Evolutionary conservation across 2,329 filamentous ascomycete species (phyloP).

Genomic region (Aureobasidium sp.): DNA sequence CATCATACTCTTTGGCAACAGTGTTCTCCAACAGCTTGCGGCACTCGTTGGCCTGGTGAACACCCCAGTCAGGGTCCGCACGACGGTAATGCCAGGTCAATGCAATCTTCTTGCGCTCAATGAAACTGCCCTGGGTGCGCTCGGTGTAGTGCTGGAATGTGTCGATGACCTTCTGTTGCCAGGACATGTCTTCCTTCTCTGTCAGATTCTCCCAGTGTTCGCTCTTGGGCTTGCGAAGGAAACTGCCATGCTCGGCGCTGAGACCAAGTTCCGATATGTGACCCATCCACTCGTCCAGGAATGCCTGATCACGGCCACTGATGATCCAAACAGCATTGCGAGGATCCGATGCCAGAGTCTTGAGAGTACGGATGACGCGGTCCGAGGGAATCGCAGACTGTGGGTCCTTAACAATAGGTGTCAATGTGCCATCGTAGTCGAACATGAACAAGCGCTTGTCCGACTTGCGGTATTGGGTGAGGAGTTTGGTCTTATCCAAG

Average conservation of each 20-base stretch:
- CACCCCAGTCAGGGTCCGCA: constrained; percentile 76
- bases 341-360: constrained; percentile 68
- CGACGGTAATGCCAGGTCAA: constrained; percentile 96
- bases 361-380: constrained; percentile 69
- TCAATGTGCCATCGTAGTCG: constrained; percentile 95
- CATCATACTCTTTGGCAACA: constrained; percentile 71
- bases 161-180: constrained; percentile 77
- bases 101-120: constrained; percentile 89
- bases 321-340: constrained; percentile 97
- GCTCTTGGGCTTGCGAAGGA: constrained; percentile 71
- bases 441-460: constrained; percentile 89
- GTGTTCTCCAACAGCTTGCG: constrained; percentile 71
- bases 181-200: constrained; percentile 79
- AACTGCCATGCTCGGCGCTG: constrained; percentile 93
- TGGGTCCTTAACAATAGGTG: constrained; percentile 88
- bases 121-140: constrained; percentile 80
- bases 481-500: constrained; percentile 64
- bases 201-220: constrained; percentile 83
- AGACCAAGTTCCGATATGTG: constrained; percentile 84
- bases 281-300: constrained; percentile 85
- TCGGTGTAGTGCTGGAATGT: constrained; percentile 86
- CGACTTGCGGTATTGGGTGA: constrained; percentile 65
- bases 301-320: constrained; percentile 85
- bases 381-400: constrained; percentile 81
- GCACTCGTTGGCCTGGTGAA: constrained; percentile 71